Base-by-base conservation (phyloP, 495 filamentous ascomycete genomes). In the Lophium mytilinum region DNA sequence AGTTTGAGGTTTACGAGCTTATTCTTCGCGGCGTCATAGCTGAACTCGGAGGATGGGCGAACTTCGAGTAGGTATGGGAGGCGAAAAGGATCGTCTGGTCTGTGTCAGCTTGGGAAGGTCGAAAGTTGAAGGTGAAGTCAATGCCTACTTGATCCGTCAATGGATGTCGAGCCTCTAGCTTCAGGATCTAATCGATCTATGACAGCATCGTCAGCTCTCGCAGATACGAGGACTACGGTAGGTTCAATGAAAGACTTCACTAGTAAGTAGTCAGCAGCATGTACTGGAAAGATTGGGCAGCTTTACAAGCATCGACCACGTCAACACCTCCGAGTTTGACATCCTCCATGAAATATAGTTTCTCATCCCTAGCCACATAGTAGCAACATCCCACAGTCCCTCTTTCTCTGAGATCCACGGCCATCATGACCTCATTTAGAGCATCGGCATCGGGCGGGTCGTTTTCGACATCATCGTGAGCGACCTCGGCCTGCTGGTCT, bases 341-440 rank as follows among this genome's bases (percentile, higher is more conserved):
- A 66, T 97, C 93, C 61, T 91, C 84, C 64, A 95, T 81, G 48
- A 96, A 71, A 35, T 85, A 87, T 11, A 98, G 70, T 47, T 75
- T 84, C 66, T 89, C 84, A 35, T 95, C 83, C 41, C 79, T 71
- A 3, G 83, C 84, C 18, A 85, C 75, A 69, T 92, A 98, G 69
- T 93, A 95, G 21, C 88, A 84, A 67, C 91, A 97, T 5, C 93
- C 93, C 12, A 97, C 76, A 0, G 80, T 86, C 0, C 80, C 84
- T 12, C 81, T 73, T 18, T 87, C 82, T 52, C 78, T 81, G 65
- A 89, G 76, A 54, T 96, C 88, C 30, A 96, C 74, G 0, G 88
- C 90, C 80, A 90, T 89, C 55, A 97, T 83, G 35, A 93, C 74
- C 68, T 95, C 89, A 57, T 82, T 80, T 19, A 86, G 68, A 0